Base-by-base conservation (phyloP, 2,329 filamentous ascomycete species). In the Aspergillus chevalieri region DNA sequence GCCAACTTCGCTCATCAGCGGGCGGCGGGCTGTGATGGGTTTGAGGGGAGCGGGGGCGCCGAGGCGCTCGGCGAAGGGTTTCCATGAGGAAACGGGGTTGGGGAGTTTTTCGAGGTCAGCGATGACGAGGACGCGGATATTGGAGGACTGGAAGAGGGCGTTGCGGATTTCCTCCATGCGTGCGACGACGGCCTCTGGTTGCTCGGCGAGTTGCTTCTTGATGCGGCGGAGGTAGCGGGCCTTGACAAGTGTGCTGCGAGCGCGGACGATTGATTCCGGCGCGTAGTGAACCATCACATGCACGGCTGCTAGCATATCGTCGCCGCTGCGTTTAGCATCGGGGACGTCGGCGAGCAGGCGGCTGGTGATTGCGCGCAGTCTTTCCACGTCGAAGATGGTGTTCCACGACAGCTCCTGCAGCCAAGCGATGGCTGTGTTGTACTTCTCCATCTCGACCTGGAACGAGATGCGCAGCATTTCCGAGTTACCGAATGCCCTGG, bases 281-380 rank as follows among this genome's bases (percentile, higher is more conserved):
- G 86, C 79, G 60, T 88, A 83, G 66, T 95, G 89, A 19, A 94
- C 81, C 70, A 92, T 89, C 53, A 84, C 80, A 59, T 93, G 76
- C 5, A 84, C 79, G 1, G 79, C 76, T 43, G 72, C 74, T 24
- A 78, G 70, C 82, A 86, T 85, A 50, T 76, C 68, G 47, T 71
- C 69, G 36, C 93, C 93, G 59, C 87, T 88, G 39, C 93, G 87
- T 76, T 97, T 98, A 47, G 84, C 78, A 64, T 96, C 90, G 0
- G 93, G 93, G 15, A 98, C 86, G 60, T 97, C 92, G 2, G 91
- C 90, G 15, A 96, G 78, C 43, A 94, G 82, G 68, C 95, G 94
- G 50, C 84, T 84, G 14, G 94, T 76, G 36, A 81, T 79, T 1
- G 81, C 76, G 46, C 78, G 75, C 19, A 85, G 69, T 52, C 82